Percentiles rank a stretch among this genome's conserved stretches.
These are phyloP conservation scores for Camellia japonica DNA, from an alignment of 148 eudicot genomes.

Conservation along the genomic window DNA sequence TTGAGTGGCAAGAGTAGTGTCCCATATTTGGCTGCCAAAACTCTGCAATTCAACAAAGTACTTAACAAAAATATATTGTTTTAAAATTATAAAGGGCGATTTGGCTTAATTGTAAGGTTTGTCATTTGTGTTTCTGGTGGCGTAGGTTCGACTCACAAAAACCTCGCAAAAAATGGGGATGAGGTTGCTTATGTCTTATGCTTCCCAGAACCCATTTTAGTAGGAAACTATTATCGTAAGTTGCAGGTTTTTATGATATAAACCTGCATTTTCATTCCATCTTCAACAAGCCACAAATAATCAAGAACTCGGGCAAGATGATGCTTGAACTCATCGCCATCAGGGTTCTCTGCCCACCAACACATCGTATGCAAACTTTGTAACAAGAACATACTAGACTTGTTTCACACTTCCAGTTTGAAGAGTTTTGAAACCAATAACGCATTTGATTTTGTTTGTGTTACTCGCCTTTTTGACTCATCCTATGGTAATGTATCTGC, in stretches of 20 bases:
- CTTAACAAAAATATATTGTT: too few relatives aligned
- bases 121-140: too few relatives aligned
- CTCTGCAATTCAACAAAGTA: conserved; percentile 7
- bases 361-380: conserved; percentile 13
- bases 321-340: conserved; percentile 14
- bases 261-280: conserved; percentile 22
- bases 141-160: too few relatives aligned
- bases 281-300: conserved; percentile 21
- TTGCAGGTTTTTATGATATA: neutral
- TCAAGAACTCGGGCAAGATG: conserved; percentile 23
- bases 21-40: conserved; percentile 29
- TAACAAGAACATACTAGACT: too few relatives aligned
- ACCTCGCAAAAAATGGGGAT: too few relatives aligned
- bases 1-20: conserved; percentile 17
- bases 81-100: too few relatives aligned
- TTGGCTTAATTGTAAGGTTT: too few relatives aligned
- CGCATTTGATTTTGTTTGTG: neutral
- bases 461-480: conserved; percentile 3
- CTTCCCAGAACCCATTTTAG: too few relatives aligned
- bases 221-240: neutral
- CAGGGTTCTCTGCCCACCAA: conserved; percentile 12
- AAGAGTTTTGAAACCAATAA: too few relatives aligned
- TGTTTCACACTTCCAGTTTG: too few relatives aligned
- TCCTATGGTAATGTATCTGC: conserved; percentile 16
- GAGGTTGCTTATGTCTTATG: too few relatives aligned